Evolutionary conservation across 2,329 filamentous ascomycete species (phyloP), one percentile per base, ranked within the genome.

Genomic region (Colletotrichum falcatum): DNA sequence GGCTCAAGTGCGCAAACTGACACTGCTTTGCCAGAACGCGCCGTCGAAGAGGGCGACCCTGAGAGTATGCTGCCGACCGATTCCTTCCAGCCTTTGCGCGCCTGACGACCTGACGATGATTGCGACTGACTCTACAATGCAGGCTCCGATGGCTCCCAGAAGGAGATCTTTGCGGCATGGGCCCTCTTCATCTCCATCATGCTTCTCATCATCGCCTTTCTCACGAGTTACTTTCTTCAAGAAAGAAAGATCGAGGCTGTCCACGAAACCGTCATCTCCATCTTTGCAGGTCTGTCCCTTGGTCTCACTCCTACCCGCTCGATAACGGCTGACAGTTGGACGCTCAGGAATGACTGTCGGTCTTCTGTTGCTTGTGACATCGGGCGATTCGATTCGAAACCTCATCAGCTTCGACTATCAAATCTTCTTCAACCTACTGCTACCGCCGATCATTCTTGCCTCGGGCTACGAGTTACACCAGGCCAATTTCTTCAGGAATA

Each of bases 401-500:
- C 91, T 94, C 74, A 94, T 99, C 78, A 97, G 92, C 81, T 99
- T 99, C 86, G 93, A 98, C 84, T 98, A 98, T 80, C 95, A 98
- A 79, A 97, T 98, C 86, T 99, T 99, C 87, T 99, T 99, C 87
- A 99, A 99, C 81, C 89, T 99, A 55, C 89, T 99, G 16, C 92
- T 99, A n/a, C 96, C 96, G 46, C 96, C 96, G 66, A 99, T 99
- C 79, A 99, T 99, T 79, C 88, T 99, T 35, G 95, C 95, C 20
- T 98, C 95, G 20, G 96, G 96, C 65, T 99, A 98, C 83, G 96
- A 99, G 82, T 83, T 99, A 72, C 96, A 99, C 81, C 96, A 99
- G 83, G 95, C 94, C 76, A 99, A 99, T 84, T 99, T 99, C 87
- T 99, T 99, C 83, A 92, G 95, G 74, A 97, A 99, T 78, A 97